These are phyloP conservation scores for Wallemia hederae DNA, from an alignment of 1,284 basidiomycete genomes.

Conservation along the genomic window DNA sequence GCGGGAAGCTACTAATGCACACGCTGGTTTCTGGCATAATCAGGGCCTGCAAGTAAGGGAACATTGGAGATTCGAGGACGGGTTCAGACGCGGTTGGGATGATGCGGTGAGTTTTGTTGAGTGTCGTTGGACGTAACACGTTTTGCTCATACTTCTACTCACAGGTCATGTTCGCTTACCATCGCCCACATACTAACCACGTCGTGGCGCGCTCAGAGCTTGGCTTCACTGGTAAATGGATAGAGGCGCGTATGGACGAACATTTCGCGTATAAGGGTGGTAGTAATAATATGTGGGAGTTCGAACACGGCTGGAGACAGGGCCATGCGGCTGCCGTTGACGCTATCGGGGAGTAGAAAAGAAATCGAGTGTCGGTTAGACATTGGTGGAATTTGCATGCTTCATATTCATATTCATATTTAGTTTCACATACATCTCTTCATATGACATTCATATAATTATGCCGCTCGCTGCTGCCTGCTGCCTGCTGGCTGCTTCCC, in stretches of 20 bases:
- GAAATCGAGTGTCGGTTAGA: too few species aligned
- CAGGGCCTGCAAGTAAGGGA: slow-evolving; percentile 22
- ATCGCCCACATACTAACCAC: slow-evolving; percentile 9
- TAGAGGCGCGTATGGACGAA: slow-evolving; percentile 22
- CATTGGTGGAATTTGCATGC: too few species aligned
- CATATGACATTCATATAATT: too few species aligned
- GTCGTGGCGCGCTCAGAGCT: slow-evolving; percentile 22
- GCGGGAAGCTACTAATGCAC: slow-evolving; percentile 23
- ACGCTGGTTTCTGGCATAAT: slow-evolving; percentile 29
- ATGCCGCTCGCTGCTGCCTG: too few species aligned
- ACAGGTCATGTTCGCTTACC: slow-evolving; percentile 19
- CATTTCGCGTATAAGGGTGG: slow-evolving; percentile 20
- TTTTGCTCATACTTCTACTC: background rate
- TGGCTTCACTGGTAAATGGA: slow-evolving; percentile 32
- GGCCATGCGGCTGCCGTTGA: background rate
- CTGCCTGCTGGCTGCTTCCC: too few species aligned
- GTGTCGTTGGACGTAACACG: too few species aligned
- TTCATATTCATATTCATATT: too few species aligned
- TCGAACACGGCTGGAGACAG: background rate
- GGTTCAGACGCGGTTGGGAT: slow-evolving; percentile 38
- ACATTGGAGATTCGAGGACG: slow-evolving; percentile 34
- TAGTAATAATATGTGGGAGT: slow-evolving; percentile 29
- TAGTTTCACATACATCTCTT: too few species aligned
- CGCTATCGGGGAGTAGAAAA: background rate
- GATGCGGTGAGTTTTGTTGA: slow-evolving; percentile 22